phyloP scores from a whole-genome alignment of 305 asterid species.

The Plantago rigida region DNA sequence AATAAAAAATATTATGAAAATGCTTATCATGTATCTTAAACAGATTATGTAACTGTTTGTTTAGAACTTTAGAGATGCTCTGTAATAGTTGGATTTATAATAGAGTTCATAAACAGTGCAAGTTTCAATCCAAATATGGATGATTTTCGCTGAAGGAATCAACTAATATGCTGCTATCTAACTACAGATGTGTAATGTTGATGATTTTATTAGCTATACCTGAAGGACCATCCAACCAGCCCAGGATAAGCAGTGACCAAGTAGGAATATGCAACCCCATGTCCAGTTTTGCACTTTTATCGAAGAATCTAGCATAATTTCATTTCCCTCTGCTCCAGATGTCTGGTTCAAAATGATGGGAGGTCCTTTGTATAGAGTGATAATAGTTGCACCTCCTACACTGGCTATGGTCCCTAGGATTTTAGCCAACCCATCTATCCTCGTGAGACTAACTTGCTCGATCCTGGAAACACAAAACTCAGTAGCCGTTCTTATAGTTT shows the following conservation, averaged over 20 bases:
- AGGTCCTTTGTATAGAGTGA: conserved; percentile 85
- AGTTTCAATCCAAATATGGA: no score
- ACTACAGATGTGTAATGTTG: background rate
- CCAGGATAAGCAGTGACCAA: conserved; percentile 85
- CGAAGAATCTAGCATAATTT: conserved; percentile 23
- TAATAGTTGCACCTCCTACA: conserved; percentile 67
- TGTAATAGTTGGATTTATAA: no score
- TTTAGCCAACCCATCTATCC: conserved; percentile 66
- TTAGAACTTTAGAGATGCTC: no score
- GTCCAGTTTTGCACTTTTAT: conserved; percentile 53
- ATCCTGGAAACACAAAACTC: conserved; percentile 19
- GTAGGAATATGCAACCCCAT: conserved; percentile 66
- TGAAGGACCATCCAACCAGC: conserved; percentile 93
- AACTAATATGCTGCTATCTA: background rate
- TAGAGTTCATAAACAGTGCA: no score
- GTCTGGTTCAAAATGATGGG: conserved; percentile 38
- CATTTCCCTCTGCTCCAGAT: conserved; percentile 21
- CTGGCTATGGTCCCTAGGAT: conserved; percentile 66
- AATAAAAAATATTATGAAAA: no score
- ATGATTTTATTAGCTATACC: conserved; percentile 25
- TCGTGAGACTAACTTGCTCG: conserved; percentile 41
- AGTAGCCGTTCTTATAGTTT: background rate
- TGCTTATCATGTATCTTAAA: no score
- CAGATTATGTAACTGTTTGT: no score
- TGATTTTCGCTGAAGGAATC: no score